These are phyloP conservation scores for Paramyrothecium sp. DNA, from an alignment of 2,329 filamentous ascomycete species.

Conservation along the genomic window DNA sequence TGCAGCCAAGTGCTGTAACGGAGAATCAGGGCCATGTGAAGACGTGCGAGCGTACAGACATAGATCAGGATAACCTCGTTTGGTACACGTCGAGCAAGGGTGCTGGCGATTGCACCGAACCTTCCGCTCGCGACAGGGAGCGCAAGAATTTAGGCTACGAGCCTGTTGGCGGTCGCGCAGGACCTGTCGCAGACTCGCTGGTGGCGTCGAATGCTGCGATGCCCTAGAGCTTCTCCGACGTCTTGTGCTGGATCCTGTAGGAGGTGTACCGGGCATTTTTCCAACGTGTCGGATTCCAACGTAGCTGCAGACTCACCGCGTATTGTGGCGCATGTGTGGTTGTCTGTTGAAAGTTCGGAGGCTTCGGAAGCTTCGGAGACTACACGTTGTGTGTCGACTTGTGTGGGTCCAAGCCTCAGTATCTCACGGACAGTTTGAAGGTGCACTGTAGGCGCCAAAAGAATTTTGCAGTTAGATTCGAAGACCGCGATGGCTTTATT, in stretches of 20 bases:
- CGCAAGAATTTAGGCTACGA: slow-evolving; percentile 1
- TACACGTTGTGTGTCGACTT: too few relatives aligned
- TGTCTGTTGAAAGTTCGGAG: not conserved
- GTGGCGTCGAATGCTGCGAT: not conserved
- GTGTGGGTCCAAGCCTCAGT: too few relatives aligned
- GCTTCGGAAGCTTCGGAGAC: not conserved
- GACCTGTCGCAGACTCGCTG: not conserved
- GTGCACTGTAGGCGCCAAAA: too few relatives aligned
- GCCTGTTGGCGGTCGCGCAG: not conserved
- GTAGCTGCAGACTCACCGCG: not conserved
- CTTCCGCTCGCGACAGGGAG: slow-evolving; percentile 11
- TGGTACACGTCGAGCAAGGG: slow-evolving; percentile 12
- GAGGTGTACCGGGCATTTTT: not conserved
- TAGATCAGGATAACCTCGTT: slow-evolving; percentile 9
- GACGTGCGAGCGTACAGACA: slow-evolving; percentile 3
- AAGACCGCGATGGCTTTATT: too few relatives aligned
- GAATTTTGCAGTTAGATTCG: too few relatives aligned
- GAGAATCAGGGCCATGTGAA: not conserved
- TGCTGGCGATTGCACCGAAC: slow-evolving; percentile 11
- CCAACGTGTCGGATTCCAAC: not conserved
- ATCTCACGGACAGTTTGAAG: too few relatives aligned
- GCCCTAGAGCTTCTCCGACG: not conserved
- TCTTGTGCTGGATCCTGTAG: not conserved
- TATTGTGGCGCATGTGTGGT: not conserved
- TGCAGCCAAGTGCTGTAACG: not conserved